Evolutionary conservation across 345 rosid genomes (phyloP).

Genomic region (Barbarea vulgaris): DNA sequence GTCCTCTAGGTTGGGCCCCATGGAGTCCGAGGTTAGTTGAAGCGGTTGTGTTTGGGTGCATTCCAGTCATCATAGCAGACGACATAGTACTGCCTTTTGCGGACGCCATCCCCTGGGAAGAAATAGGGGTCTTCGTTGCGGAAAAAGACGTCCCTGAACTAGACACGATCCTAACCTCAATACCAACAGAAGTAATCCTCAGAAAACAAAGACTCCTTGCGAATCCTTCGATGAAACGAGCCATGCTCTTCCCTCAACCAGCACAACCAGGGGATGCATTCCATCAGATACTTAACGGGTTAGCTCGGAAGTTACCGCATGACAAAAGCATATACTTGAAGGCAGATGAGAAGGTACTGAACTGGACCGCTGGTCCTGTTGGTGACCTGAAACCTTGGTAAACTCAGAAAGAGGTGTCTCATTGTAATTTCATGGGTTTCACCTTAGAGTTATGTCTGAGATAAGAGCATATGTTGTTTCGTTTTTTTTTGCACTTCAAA

Average conservation of each 20-base stretch:
- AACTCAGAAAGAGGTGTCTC: conserved; percentile 2
- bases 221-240: conserved; percentile 90
- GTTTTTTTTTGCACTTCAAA: background rate
- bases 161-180: conserved; percentile 82
- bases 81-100: conserved; percentile 93
- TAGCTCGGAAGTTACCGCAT: conserved; percentile 88
- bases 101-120: conserved; percentile 99
- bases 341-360: conserved; percentile 58
- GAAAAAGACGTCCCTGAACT: conserved; percentile 84
- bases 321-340: conserved; percentile 55
- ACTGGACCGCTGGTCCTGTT: conserved; percentile 89
- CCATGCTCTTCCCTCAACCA: conserved; percentile 96
- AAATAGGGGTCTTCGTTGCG: conserved; percentile 85
- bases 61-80: conserved; percentile 95
- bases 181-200: conserved; percentile 70
- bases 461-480: conserved; percentile 6
- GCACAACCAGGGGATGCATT: conserved; percentile 92
- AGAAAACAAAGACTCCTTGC: conserved; percentile 94
- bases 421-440: conserved; percentile 2
- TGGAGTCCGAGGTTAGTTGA: conserved; percentile 99
- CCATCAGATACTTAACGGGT: conserved; percentile 89
- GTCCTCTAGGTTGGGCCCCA: conserved; percentile 98
- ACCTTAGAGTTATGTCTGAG: conserved; percentile 8
- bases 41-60: conserved; percentile 98
- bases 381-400: conserved; percentile 94